Base-by-base conservation (phyloP, 805 yeast species). In the Zygotorulaspora florentina region DNA sequence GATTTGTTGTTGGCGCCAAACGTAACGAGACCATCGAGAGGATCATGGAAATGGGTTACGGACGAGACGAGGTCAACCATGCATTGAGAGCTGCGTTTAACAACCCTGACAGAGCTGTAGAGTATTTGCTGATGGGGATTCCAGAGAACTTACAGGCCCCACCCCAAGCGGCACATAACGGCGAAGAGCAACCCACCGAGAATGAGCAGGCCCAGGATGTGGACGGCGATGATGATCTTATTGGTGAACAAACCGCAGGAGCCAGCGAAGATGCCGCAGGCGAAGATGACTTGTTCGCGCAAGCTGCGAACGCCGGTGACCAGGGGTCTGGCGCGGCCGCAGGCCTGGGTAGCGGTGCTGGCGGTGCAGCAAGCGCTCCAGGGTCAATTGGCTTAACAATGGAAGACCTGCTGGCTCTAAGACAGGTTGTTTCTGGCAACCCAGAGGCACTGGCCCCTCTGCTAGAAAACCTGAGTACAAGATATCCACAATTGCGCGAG, bases 51-150 rank as follows among this genome's bases (percentile, higher is more conserved):
- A 89, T 93, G 97, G 99, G 99, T 8, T 93, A 89, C 62, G 87
- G 85, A 42, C 81, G 95, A 57, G 76, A 80, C 13, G 87, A 87
- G 62, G 96, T 88, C 20, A 95, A 87, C 68, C 78, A 81, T 38
- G 99, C 99, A 0, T 71, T 93, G 64, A 81, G 95, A 57, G 96
- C 96, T 12, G 98, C 99, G 1, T 93, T 81, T 71, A 91, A 91
- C 70, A 90, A 93, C 68, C 98, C 99, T 16, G 98, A 91, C 64
- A 81, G 99, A 59, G 99, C 99, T 0, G 98, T 93, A 11, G 99
- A 93, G 65, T 90, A 91, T 65, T 73, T 93, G 41, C 71, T 93
- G 53, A 87, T 90, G 39, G 98, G 97, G 2, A 79, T 91, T 36
- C 96, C 96, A 17, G 91, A 83, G 58, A 64, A 71, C 26, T 65